Conservation (phyloP, 129 eudicot species). For the Pseudognaphalium luteoalbum region DNA sequence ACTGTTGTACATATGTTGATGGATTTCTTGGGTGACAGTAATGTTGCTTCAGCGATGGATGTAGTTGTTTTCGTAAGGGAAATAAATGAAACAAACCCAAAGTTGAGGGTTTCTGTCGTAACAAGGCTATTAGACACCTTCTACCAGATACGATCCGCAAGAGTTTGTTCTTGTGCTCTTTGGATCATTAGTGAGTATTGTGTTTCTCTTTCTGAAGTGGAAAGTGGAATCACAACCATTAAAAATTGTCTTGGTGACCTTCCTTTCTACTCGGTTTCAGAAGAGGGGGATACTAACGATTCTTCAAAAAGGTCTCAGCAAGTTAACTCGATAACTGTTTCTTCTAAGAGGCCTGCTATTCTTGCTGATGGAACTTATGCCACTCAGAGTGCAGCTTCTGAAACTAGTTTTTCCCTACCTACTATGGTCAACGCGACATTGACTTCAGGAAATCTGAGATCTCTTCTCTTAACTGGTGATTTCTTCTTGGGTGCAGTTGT, state of each 20-base stretch:
- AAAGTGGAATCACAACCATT: slow-evolving; percentile 78
- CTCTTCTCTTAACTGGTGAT: slow-evolving; percentile 87
- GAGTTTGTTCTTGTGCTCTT: slow-evolving; percentile 93
- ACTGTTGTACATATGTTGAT: slow-evolving; percentile 90
- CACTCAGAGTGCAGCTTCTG: slow-evolving; percentile 94
- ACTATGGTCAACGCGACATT: slow-evolving; percentile 71
- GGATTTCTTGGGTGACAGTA: slow-evolving; percentile 98
- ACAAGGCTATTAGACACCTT: slow-evolving; percentile 87
- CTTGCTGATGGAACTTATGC: slow-evolving; percentile 98
- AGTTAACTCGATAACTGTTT: slow-evolving; percentile 71
- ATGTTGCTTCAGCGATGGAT: slow-evolving; percentile 95
- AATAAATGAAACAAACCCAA: slow-evolving; percentile 92
- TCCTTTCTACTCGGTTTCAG: slow-evolving; percentile 72
- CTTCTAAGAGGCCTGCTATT: slow-evolving; percentile 81
- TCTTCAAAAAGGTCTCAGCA: slow-evolving; percentile 71
- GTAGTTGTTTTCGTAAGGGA: slow-evolving; percentile 89
- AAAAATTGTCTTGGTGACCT: slow-evolving; percentile 95
- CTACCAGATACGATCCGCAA: slow-evolving; percentile 88
- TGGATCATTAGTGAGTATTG: slow-evolving; percentile 99
- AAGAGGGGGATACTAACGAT: slow-evolving; percentile 70
- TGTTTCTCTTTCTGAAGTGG: slow-evolving; percentile 93
- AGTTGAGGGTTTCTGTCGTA: slow-evolving; percentile 78
- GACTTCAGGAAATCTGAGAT: slow-evolving; percentile 79
- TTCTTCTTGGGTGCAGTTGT: slow-evolving; percentile 95
- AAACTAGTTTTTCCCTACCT: slow-evolving; percentile 86